These are phyloP conservation scores for Trichoderma orchidacearum DNA, from an alignment of 495 filamentous ascomycete genomes.

Conservation along the genomic window DNA sequence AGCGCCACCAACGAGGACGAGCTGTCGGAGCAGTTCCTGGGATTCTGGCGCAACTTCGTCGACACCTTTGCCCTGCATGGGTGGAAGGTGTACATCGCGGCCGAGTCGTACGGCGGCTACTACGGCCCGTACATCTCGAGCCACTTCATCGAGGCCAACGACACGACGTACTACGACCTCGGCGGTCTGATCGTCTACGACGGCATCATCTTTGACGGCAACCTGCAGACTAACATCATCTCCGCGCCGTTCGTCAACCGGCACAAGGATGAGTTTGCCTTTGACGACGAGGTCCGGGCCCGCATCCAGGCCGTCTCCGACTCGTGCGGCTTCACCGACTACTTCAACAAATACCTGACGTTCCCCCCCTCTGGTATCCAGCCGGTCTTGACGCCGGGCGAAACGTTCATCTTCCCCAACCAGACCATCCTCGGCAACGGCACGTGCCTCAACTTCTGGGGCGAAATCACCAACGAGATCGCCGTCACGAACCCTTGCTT, in stretches of 20 bases:
- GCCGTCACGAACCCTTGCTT: constrained; percentile 62
- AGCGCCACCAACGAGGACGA: constrained; percentile 52
- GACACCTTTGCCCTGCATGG: constrained; percentile 50
- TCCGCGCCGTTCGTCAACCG: constrained; percentile 49
- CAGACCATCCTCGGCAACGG: constrained; percentile 7
- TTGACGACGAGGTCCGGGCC: constrained; percentile 53
- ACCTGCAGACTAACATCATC: constrained; percentile 38
- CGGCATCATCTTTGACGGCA: constrained; percentile 42
- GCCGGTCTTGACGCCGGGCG: constrained; percentile 21
- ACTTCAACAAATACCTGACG: constrained; percentile 43
- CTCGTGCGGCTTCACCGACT: constrained; percentile 53
- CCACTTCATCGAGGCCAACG: constrained; percentile 56
- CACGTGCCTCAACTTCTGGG: constrained; percentile 29
- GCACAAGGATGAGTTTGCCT: constrained; percentile 42
- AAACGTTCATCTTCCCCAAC: background rate
- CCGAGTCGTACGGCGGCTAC: constrained; percentile 59
- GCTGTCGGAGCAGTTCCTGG: constrained; percentile 52
- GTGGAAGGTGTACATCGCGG: constrained; percentile 53
- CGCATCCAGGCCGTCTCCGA: constrained; percentile 40
- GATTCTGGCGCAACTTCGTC: constrained; percentile 58
- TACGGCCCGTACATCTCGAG: constrained; percentile 73
- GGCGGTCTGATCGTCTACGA: constrained; percentile 59
- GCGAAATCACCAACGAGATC: constrained; percentile 39
- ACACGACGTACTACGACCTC: constrained; percentile 53
- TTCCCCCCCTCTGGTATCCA: constrained; percentile 54